Conservation (phyloP, 495 filamentous ascomycete species). For the Hyaloscypha finlandica region DNA sequence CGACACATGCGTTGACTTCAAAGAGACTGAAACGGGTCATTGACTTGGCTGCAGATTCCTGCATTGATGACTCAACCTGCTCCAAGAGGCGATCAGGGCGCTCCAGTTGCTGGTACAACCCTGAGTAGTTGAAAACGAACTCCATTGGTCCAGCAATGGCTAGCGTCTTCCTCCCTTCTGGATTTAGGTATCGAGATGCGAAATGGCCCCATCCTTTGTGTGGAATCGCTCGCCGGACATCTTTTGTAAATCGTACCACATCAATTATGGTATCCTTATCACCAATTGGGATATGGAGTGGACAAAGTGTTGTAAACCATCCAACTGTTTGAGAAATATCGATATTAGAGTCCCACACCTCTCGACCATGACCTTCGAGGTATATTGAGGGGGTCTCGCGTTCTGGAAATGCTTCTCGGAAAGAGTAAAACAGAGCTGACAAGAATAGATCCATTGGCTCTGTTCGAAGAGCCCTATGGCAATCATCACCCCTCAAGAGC, state of each 20-base stretch:
- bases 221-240: slow-evolving; percentile 43
- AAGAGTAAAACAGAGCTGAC: slow-evolving; percentile 53
- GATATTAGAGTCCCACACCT: slow-evolving; percentile 49
- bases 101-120: slow-evolving; percentile 45
- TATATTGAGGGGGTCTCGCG: slow-evolving; percentile 29
- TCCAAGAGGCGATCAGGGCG: neutral
- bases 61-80: slow-evolving; percentile 14
- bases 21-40: slow-evolving; percentile 32
- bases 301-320: slow-evolving; percentile 56
- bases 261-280: slow-evolving; percentile 21
- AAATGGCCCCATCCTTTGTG: slow-evolving; percentile 48
- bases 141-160: slow-evolving; percentile 23
- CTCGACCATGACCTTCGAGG: slow-evolving; percentile 59
- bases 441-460: slow-evolving; percentile 57
- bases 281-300: neutral
- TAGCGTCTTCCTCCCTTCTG: neutral
- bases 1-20: slow-evolving; percentile 34
- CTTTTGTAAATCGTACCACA: slow-evolving; percentile 48
- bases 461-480: slow-evolving; percentile 40
- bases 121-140: slow-evolving; percentile 45
- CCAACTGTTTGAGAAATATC: slow-evolving; percentile 62
- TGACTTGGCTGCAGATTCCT: slow-evolving; percentile 34
- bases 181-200: slow-evolving; percentile 34
- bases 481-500: slow-evolving; percentile 46
- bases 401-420: slow-evolving; percentile 39